phyloP scores from a whole-genome alignment of 1,284 basidiomycete genomes.

The Cystobasidiaceae sp. region DNA sequence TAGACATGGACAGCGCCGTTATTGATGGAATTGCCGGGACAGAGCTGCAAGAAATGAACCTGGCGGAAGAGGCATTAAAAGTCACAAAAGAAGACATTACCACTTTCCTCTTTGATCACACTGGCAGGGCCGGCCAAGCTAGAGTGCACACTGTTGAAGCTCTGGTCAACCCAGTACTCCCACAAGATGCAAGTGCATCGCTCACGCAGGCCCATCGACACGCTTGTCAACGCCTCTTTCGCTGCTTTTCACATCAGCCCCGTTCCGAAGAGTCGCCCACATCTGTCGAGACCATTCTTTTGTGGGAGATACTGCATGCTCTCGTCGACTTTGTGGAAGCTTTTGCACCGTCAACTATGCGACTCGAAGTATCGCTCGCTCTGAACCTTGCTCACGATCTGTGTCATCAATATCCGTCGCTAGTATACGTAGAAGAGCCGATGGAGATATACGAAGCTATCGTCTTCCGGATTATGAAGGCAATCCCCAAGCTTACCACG shows the following conservation, averaged over 20 bases:
- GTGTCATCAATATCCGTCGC: not conserved
- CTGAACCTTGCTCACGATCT: slow-evolving; percentile 15
- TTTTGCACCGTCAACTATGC: not conserved
- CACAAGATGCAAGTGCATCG: not conserved
- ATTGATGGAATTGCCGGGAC: not conserved
- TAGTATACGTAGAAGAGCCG: not conserved
- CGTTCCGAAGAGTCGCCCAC: no score
- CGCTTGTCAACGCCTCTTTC: slow-evolving; percentile 13
- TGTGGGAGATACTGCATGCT: not conserved
- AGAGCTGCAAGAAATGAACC: not conserved
- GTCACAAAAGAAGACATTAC: not conserved
- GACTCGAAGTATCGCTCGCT: not conserved
- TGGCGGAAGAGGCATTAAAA: no score
- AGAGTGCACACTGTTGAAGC: not conserved
- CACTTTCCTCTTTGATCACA: slow-evolving; percentile 22
- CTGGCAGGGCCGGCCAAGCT: not conserved
- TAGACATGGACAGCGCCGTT: not conserved
- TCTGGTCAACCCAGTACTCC: slow-evolving; percentile 8
- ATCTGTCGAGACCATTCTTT: not conserved
- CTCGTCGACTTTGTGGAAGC: not conserved
- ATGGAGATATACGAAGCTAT: not conserved
- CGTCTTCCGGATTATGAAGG: not conserved
- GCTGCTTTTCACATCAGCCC: not conserved
- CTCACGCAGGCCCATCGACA: not conserved
- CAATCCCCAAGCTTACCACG: not conserved